Evolutionary conservation across 2,329 filamentous ascomycete species (phyloP).

Genomic region (Colletotrichum simmondsii): DNA sequence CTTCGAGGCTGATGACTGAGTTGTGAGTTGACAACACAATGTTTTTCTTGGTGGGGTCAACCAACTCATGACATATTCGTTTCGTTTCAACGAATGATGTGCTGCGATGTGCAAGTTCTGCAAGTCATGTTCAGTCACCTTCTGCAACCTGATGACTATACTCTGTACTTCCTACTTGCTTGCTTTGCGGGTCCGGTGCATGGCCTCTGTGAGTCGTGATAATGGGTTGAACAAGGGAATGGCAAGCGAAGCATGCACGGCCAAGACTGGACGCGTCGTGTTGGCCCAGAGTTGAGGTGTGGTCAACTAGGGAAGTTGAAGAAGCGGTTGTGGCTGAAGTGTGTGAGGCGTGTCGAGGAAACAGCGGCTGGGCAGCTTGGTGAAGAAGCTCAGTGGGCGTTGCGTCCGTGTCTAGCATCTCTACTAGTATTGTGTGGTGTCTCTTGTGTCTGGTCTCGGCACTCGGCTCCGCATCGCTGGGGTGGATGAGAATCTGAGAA

Average conservation of each 20-base stretch:
- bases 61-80: not conserved
- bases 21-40: slow-evolving; percentile 4
- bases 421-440: not conserved
- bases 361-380: not conserved
- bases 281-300: not conserved
- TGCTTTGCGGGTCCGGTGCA: too few species aligned
- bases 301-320: not conserved
- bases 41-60: not conserved
- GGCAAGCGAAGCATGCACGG: not conserved
- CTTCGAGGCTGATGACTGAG: slow-evolving; percentile 21
- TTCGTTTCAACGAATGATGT: not conserved
- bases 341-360: slow-evolving; percentile 12
- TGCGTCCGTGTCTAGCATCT: not conserved
- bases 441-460: slow-evolving; percentile 24
- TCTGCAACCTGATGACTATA: not conserved
- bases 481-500: not conserved
- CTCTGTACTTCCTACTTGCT: too few species aligned
- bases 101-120: not conserved
- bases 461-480: slow-evolving; percentile 8
- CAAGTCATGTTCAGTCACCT: not conserved
- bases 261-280: not conserved
- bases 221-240: not conserved
- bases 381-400: slow-evolving; percentile 14
- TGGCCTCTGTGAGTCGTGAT: too few species aligned
- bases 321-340: slow-evolving; percentile 10